Base-by-base conservation (phyloP, 2,329 filamentous ascomycete genomes). In the Cercospora sp. region DNA sequence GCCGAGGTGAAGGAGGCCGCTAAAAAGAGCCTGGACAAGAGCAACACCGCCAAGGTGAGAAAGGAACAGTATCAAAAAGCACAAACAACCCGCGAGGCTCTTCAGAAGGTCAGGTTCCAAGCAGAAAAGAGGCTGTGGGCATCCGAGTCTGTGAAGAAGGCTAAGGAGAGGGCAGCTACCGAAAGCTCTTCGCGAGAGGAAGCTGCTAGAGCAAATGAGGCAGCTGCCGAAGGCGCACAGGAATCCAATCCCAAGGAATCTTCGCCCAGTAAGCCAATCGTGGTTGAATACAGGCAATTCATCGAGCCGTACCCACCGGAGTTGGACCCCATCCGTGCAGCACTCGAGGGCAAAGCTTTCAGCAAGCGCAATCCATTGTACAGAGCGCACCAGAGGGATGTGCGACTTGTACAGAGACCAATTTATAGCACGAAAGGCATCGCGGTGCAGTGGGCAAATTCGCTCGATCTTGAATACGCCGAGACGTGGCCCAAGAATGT, bases 391-490 rank as follows among this genome's bases (percentile, higher is more conserved):
- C 57, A 59, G 36, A 13, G n/a, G 16, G 55, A 63, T 10, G 28
- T 59, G 18, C 69, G 64, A 5, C 53, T 72, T 31, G 59, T 65
- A 36, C 61, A 69, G 30, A 45, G 63, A 18, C 70, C 73, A 9
- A 60, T 72, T 23, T 77, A 74, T 67, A 70, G 67, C 30, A 67
- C 69, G 28, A 68, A 77, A 48, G 76, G 76, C 58, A 71, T 79
- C 9, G 73, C 62, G 7, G 71, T 80, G 59, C 69, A 75, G 60
- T 80, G 79, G 79, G 70, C 73, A n/a, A 76, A 80, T 69, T 65
- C 75, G 1, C 68, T 79, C n/a, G 79, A 80, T 68, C 75, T 76
- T n/a, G 77, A 80, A 58, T 79, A 72, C 65, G 79, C 78, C 7
- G 71, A 73, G 30, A 62, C 60, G 16, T 80, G 79, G 79, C 79